Base-by-base conservation (phyloP, 2,329 filamentous ascomycete species). In the Talaromyces albobiverticillius region DNA sequence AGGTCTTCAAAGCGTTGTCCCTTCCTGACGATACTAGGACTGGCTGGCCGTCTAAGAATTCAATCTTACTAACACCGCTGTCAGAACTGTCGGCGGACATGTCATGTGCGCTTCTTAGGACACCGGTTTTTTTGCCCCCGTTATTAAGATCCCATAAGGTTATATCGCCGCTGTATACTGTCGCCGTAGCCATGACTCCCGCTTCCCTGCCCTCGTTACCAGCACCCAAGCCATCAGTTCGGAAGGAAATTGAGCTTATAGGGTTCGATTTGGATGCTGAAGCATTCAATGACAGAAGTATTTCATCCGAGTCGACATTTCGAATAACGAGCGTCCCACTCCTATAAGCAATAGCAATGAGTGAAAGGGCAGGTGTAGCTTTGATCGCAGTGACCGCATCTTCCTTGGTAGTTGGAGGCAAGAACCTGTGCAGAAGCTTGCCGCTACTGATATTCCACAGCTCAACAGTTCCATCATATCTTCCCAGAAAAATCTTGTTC, bases 391-490 rank as follows among this genome's bases (percentile, higher is more conserved):
- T 95, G n/a, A 97, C 89, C 13, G 88, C 80, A 45, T 92, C 93
- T 61, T 83, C 87, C 50, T 85, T 80, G 2, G 86, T 78, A 8
- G 82, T 82, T 0, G 89, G 86, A 1, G 94, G 89, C 13, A 94
- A 76, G 49, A 99, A 86, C 2, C 91, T 95, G 71, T 96, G 95
- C 25, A 99, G 84, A 51, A 96, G 79, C 70, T 95, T 96, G 46
- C 80, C 92, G 3, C 90, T 96, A 67, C 88, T 95, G 57, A 99
- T 78, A 67, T 99, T 99, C 93, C 94, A 99, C 48, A 99, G 95
- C 67, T 99, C 94, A 8, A 96, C 86, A 70, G 86, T 88, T 6
- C 94, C 94, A 69, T 99, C 91, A 59, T 82, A 83, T 63, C 90
- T 86, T 9, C 90, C 95, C 2, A 90, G 88, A 60, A 97, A 90